Conservation (phyloP, 495 filamentous ascomycete genomes). For the Aspergillus bridgeri region DNA sequence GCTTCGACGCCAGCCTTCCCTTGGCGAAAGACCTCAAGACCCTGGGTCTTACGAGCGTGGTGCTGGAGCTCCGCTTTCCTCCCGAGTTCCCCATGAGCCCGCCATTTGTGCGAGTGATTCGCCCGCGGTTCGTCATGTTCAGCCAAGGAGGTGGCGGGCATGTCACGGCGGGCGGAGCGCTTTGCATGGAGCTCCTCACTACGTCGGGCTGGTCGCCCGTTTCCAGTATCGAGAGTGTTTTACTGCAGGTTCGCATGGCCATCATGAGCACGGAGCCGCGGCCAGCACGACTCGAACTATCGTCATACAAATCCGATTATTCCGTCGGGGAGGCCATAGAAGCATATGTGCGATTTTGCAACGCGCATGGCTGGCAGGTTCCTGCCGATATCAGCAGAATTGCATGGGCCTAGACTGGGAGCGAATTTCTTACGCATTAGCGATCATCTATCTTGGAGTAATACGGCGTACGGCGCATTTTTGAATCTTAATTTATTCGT, state of each 20-base stretch:
- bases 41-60: constrained; percentile 58
- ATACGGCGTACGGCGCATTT: background rate
- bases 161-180: constrained; percentile 79
- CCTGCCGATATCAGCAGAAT: constrained; percentile 27
- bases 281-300: constrained; percentile 65
- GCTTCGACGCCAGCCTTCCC: constrained; percentile 66
- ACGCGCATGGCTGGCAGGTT: constrained; percentile 55
- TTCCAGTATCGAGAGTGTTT: constrained; percentile 70
- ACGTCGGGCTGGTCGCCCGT: constrained; percentile 76
- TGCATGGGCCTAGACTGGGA: constrained; percentile 15
- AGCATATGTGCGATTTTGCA: constrained; percentile 67
- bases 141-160: constrained; percentile 76
- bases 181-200: constrained; percentile 92
- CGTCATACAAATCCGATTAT: constrained; percentile 51
- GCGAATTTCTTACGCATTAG: background rate
- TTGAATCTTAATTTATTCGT: background rate
- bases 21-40: constrained; percentile 72
- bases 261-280: constrained; percentile 63
- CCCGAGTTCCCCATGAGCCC: constrained; percentile 71
- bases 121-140: constrained; percentile 75
- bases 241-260: constrained; percentile 80
- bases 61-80: constrained; percentile 79
- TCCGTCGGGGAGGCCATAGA: constrained; percentile 64
- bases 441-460: background rate
- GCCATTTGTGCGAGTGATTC: constrained; percentile 81